Conservation (phyloP, 768 basidiomycete genomes). For the Rhodotorula kratochvilovae region DNA sequence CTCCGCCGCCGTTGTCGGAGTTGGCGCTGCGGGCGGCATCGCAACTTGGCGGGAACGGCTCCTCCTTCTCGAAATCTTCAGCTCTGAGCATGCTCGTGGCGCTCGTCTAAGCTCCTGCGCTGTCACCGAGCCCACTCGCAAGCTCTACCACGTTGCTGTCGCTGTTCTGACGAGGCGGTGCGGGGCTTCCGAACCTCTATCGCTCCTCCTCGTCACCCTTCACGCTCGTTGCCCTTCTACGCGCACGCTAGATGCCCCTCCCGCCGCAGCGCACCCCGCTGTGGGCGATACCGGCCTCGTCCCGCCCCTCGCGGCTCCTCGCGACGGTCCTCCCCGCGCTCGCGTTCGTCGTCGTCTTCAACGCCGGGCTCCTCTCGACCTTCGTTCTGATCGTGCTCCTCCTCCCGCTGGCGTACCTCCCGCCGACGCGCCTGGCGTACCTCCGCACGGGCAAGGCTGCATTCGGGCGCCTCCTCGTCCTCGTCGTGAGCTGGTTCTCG, state of each 20-base stretch:
- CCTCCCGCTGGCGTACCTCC: background rate
- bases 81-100: too few relatives aligned
- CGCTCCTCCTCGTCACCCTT: background rate
- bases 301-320: background rate
- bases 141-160: background rate
- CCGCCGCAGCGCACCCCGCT: background rate
- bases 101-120: too few relatives aligned
- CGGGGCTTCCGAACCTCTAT: too few relatives aligned
- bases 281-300: background rate
- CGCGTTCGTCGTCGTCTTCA: background rate
- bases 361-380: background rate
- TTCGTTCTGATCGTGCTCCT: background rate
- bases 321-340: background rate
- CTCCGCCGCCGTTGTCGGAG: too few relatives aligned
- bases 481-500: constrained; percentile 76
- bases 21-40: too few relatives aligned
- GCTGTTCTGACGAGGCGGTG: too few relatives aligned
- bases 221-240: background rate
- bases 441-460: constrained; percentile 1
- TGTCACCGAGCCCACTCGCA: too few relatives aligned
- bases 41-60: too few relatives aligned
- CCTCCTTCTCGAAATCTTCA: too few relatives aligned
- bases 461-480: constrained; percentile 49
- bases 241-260: background rate
- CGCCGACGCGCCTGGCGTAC: background rate